phyloP scores from a whole-genome alignment of 202 grass and related monocot species.

The Elaeis oleifera region DNA sequence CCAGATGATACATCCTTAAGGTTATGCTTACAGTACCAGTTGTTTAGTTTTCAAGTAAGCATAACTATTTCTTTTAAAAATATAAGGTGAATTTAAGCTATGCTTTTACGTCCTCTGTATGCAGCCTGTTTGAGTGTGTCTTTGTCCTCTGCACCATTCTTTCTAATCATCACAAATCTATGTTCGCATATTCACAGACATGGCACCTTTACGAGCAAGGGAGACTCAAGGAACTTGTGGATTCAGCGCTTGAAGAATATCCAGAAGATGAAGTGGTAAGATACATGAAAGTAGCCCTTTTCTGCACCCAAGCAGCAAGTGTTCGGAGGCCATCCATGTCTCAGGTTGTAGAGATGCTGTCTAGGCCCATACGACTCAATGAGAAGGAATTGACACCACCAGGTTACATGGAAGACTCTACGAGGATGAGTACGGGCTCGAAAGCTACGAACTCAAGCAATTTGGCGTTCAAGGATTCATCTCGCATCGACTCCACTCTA shows the following conservation, averaged over 20 bases:
- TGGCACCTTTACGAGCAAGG: conserved; percentile 65
- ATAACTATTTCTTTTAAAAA: too few relatives aligned
- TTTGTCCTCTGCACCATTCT: too few relatives aligned
- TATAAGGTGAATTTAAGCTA: too few relatives aligned
- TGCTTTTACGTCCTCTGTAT: too few relatives aligned
- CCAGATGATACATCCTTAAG: too few relatives aligned
- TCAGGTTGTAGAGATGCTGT: conserved; percentile 77
- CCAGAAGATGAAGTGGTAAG: conserved; percentile 57
- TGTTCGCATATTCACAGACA: conserved; percentile 27
- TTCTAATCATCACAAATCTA: too few relatives aligned
- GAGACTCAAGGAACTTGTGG: conserved; percentile 57
- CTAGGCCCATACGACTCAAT: conserved; percentile 57
- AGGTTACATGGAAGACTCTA: conserved; percentile 57
- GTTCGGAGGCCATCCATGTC: conserved; percentile 50
- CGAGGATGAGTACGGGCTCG: not conserved
- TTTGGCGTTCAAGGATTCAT: conserved; percentile 27
- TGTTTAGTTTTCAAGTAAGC: too few relatives aligned
- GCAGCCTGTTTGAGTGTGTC: too few relatives aligned
- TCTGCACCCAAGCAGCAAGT: conserved; percentile 79
- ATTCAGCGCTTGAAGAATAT: conserved; percentile 37
- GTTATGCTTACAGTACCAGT: too few relatives aligned
- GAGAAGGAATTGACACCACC: conserved; percentile 66
- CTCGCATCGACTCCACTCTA: conserved; percentile 13
- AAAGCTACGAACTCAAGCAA: conserved; percentile 36
- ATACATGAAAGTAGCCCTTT: conserved; percentile 84